Evolutionary conservation across 2,329 filamentous ascomycete species (phyloP), one percentile per base, ranked within the genome.

Genomic region (Trichoderma pleuroti): DNA sequence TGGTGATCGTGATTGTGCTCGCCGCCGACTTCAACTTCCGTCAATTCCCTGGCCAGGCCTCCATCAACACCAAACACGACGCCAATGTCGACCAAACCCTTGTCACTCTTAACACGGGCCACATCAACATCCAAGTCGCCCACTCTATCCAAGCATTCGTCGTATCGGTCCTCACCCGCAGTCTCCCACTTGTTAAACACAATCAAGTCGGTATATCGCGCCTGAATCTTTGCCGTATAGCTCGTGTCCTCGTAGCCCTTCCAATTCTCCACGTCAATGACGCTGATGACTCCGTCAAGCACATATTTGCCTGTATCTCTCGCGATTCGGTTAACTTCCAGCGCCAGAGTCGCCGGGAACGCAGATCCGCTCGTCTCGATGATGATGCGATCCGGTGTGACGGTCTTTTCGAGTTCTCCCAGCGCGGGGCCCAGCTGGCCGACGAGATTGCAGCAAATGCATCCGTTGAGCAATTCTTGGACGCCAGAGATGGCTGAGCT

Each of bases 391-490:
- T 98, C 92, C 0, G 94, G 95, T 6, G 73, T 71, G 39, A 85
- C 80, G 16, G 79, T 80, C 28, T 83, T 80, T 64, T 88, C 87
- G 52, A 99, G 89, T 77, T 96, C 90, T 56, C 87, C 83, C 21
- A 99, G 89, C 1, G 95, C 94, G 61, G 92, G 90, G 72, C 89
- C 88, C 9, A 99, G 89, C 80, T 97, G 93, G 18, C 96, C 96
- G 72, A 99, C 95, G 30, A 98, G 91, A 80, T 98, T 98, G 84
- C 96, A 99, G 87, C 96, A 99, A 81, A 99, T 98, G 83, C 96
- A 98, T 74, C 95, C 96, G 80, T 97, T 97, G 68, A 99, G 90
- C 1, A 99, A 87, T 81, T 99, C 96, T 76, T 92, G 92, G 5
- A 97, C 94, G 69, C 94, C 95, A 1, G 93, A 91, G 75, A 99